Evolutionary conservation across 164 flowering plant genomes (phyloP), one percentile per base, ranked within the genome.

Genomic region (Stephania japonica): DNA sequence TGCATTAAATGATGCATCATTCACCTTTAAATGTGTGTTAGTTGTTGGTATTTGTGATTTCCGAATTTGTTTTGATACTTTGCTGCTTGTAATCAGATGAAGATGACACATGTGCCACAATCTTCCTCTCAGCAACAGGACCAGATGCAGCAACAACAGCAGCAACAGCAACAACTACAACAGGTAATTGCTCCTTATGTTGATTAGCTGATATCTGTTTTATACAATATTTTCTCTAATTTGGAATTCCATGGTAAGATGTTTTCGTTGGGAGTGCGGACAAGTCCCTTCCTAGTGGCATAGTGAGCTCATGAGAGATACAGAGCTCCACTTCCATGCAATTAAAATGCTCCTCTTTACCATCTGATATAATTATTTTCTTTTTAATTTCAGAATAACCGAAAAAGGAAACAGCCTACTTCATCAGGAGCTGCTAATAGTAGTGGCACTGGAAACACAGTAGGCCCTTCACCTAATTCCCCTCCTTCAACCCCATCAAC

Each of bases 341-440:
- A 12, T 32, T 63, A 53, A 24, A 73, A 70, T 78, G 38, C 77
- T 70, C 25, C 23, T 75, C 68, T 59, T 62, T 4, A 7, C 23
- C 53, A 42, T 62, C 27, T 41, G 47, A 42, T 69, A 2, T 32
- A 69, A 26, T 69, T 72, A 41, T 53, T 70, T 69, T 27, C 38
- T 32, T 32, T 71, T 59, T 56, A 69, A 70, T 75, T 53, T 73
- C 81, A 91, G 94, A 87, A 83, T 75, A 89, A 82, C 82, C 83
- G 90, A 77, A 92, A 91, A 82, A 86, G 94, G 77, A 91, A 85
- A 78, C 92, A 86, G 19, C 86, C 85, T 64, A 81, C 90, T 74
- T 88, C 96, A 71, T 91, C 98, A 76, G 94, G 98, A 71, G 78
- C 94, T 78, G 94, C 95, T 72, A 89, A 87, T 71, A 92, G 95